Evolutionary conservation across 2,329 filamentous ascomycete species (phyloP).

Genomic region (Kalaharituber pfeilii): DNA sequence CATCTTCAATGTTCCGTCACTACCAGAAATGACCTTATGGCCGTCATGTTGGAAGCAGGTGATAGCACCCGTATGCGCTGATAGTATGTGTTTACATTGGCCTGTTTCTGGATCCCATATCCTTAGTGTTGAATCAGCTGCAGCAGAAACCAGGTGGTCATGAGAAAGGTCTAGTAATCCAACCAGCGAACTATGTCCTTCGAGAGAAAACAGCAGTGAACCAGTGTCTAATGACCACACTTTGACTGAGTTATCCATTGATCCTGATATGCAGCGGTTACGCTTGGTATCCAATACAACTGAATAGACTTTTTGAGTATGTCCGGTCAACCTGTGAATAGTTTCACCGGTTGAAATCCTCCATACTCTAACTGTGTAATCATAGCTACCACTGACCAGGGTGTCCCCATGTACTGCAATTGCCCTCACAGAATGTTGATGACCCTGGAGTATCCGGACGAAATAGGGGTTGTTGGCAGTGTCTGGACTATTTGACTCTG

Average conservation of each 20-base stretch:
- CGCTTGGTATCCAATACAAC: conserved; percentile 84
- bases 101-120: conserved; percentile 96
- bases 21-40: conserved; percentile 90
- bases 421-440: conserved; percentile 83
- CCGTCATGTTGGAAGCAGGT: conserved; percentile 98
- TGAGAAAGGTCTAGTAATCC: conserved; percentile 78
- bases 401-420: conserved; percentile 92
- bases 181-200: conserved; percentile 83
- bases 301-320: conserved; percentile 88
- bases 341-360: conserved; percentile 89
- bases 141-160: conserved; percentile 81
- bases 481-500: conserved; percentile 17
- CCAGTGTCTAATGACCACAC: conserved; percentile 91
- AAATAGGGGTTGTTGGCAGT: conserved; percentile 78
- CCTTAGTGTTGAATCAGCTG: conserved; percentile 81
- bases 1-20: conserved; percentile 92
- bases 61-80: conserved; percentile 89
- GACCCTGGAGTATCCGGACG: conserved; percentile 67
- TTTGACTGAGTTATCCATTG: conserved; percentile 96
- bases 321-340: conserved; percentile 66
- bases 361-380: conserved; percentile 90
- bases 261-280: conserved; percentile 90
- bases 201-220: conserved; percentile 67
- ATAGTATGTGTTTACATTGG: conserved; percentile 74
- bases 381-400: conserved; percentile 92